phyloP scores from a whole-genome alignment of 306 rosid species.

The Neltuma alba region DNA sequence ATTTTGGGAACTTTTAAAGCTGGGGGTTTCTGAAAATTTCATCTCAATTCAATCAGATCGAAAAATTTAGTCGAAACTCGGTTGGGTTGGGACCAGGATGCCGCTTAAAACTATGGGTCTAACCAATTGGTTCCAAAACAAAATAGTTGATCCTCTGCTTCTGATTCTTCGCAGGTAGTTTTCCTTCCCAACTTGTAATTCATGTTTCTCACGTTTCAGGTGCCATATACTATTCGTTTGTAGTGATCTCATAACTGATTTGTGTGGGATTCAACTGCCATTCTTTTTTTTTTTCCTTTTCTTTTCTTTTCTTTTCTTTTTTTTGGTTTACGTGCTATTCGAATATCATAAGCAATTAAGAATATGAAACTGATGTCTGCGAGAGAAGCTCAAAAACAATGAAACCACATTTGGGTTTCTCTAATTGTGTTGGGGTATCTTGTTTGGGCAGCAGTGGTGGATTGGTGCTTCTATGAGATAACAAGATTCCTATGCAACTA shows the following conservation, averaged over 20 bases:
- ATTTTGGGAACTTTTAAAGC: background rate
- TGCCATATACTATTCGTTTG: background rate
- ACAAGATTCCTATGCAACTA: background rate
- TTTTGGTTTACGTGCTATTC: background rate
- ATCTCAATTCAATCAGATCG: background rate
- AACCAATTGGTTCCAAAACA: conserved; percentile 54
- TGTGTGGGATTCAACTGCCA: conserved; percentile 11
- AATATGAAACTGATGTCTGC: background rate
- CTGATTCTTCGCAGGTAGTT: conserved; percentile 62
- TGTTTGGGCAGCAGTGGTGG: background rate
- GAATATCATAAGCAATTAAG: background rate
- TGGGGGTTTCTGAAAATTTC: background rate
- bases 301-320: too few species aligned
- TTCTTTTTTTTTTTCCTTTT: background rate
- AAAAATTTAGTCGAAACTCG: too few species aligned
- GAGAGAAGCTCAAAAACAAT: background rate
- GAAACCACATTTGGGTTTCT: background rate
- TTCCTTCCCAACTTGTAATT: background rate
- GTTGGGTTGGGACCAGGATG: too few species aligned
- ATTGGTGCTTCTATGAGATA: background rate
- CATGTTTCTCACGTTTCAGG: background rate
- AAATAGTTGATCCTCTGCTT: conserved; percentile 60
- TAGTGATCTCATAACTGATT: background rate
- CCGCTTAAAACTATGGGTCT: conserved; percentile 18
- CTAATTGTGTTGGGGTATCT: background rate